phyloP scores from a whole-genome alignment of 176 grass and related monocot species.

The Oryza longistaminata region DNA sequence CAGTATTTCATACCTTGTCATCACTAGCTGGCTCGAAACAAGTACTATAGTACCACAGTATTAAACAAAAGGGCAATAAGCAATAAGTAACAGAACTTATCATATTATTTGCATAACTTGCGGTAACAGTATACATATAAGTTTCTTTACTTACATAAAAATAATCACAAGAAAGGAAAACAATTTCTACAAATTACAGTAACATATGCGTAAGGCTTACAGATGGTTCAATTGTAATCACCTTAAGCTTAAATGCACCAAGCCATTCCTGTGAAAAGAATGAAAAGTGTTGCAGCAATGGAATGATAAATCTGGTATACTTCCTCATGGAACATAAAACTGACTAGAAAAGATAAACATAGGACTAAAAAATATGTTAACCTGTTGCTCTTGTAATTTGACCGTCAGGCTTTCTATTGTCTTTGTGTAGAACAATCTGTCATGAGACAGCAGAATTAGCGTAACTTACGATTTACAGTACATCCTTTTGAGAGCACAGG shows the following conservation, averaged over 20 bases:
- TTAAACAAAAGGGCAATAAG: not conserved
- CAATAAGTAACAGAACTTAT: not conserved
- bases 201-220: constrained; percentile 41
- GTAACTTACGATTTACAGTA: constrained; percentile 7
- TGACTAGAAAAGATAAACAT: constrained; percentile 9
- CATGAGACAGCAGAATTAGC: constrained; percentile 16
- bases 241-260: constrained; percentile 38
- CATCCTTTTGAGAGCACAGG: not conserved
- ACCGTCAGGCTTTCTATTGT: constrained; percentile 49
- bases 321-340: constrained; percentile 13
- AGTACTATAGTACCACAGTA: not conserved
- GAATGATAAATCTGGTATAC: not conserved
- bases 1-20: not conserved
- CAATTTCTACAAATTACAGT: not conserved
- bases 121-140: not conserved
- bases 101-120: too few relatives aligned
- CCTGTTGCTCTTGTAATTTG: constrained; percentile 66
- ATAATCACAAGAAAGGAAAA: constrained; percentile 18
- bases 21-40: not conserved
- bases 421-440: constrained; percentile 68
- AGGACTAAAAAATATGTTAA: constrained; percentile 40
- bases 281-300: not conserved
- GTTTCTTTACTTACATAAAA: not conserved
- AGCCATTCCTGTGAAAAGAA: constrained; percentile 56
- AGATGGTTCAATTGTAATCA: constrained; percentile 12